A percentile compares a stretch with the other conserved stretches of the same genome.
These are phyloP conservation scores for Debaryomyces fabryi DNA, from an alignment of 1,139 yeast species.

Conservation along the genomic window DNA sequence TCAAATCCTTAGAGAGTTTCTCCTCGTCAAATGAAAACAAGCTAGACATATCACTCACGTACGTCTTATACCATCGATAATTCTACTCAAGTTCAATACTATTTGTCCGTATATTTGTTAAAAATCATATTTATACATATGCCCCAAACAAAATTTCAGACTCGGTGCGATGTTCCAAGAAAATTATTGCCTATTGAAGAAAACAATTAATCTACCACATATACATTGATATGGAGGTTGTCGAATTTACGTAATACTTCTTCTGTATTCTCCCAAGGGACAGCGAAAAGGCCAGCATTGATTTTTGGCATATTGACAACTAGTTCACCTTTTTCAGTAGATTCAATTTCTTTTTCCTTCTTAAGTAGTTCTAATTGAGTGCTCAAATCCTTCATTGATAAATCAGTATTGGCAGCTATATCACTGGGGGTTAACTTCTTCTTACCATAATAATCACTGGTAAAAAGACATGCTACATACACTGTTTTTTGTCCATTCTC, in stretches of 20 bases:
- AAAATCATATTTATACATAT: background rate
- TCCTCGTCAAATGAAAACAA: slow-evolving; percentile 29
- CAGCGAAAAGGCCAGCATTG: slow-evolving; percentile 77
- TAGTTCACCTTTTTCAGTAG: slow-evolving; percentile 16
- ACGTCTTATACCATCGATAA: background rate
- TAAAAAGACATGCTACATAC: slow-evolving; percentile 66
- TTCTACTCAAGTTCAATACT: background rate
- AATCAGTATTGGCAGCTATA: slow-evolving; percentile 52
- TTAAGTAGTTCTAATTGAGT: slow-evolving; percentile 32
- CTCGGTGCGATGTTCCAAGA: slow-evolving; percentile 5
- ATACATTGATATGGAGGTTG: slow-evolving; percentile 44
- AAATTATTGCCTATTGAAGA: slow-evolving; percentile 1
- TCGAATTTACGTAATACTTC: slow-evolving; percentile 36
- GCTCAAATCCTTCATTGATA: slow-evolving; percentile 50
- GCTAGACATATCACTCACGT: slow-evolving; percentile 1
- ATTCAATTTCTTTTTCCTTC: slow-evolving; percentile 16
- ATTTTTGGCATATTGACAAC: slow-evolving; percentile 70
- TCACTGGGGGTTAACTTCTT: slow-evolving; percentile 28
- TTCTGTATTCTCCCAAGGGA: slow-evolving; percentile 78
- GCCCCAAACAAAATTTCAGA: slow-evolving; percentile 4
- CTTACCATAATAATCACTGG: slow-evolving; percentile 52
- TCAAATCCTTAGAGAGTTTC: slow-evolving; percentile 14
- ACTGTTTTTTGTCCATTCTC: slow-evolving; percentile 24
- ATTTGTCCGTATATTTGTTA: background rate
- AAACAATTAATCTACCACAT: slow-evolving; percentile 20